Percentiles rank a stretch among this genome's conserved stretches.
These are phyloP conservation scores for Ophiostoma himal-ulmi DNA, from an alignment of 2,329 filamentous ascomycete species.

Conservation along the genomic window DNA sequence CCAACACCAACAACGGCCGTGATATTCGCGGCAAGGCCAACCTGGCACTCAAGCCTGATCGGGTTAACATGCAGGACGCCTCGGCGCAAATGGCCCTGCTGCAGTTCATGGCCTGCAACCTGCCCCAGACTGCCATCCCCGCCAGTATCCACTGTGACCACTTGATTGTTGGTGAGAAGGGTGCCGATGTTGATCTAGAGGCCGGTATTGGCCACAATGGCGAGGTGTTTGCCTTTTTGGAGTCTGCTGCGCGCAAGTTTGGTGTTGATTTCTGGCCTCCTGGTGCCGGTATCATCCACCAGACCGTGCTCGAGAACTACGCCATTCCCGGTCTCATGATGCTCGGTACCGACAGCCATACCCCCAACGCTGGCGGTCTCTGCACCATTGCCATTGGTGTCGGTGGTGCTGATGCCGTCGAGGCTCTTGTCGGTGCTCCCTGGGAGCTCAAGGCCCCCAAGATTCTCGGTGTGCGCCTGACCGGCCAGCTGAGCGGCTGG, in stretches of 20 bases:
- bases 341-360: conserved; percentile 96
- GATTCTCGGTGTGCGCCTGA: conserved; percentile 77
- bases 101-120: conserved; percentile 96
- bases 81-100: conserved; percentile 97
- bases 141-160: conserved; percentile 99
- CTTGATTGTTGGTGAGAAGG: conserved; percentile 92
- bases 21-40: conserved; percentile 83
- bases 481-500: conserved; percentile 82
- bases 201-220: conserved; percentile 85
- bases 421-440: conserved; percentile 89
- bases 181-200: conserved; percentile 77
- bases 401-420: conserved; percentile 92
- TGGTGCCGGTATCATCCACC: conserved; percentile 91
- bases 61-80: conserved; percentile 98
- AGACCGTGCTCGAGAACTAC: conserved; percentile 97
- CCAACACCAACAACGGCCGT: conserved; percentile 74
- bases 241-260: conserved; percentile 84
- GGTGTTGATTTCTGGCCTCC: conserved; percentile 96
- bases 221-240: conserved; percentile 95
- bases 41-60: conserved; percentile 92
- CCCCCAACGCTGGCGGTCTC: conserved; percentile 91
- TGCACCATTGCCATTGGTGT: conserved; percentile 95
- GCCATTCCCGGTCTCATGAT: conserved; percentile 97
- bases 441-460: conserved; percentile 97
- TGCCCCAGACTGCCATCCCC: conserved; percentile 83